Evolutionary conservation across 2,329 filamentous ascomycete species (phyloP).

Genomic region (Neonectria neomacrospora): DNA sequence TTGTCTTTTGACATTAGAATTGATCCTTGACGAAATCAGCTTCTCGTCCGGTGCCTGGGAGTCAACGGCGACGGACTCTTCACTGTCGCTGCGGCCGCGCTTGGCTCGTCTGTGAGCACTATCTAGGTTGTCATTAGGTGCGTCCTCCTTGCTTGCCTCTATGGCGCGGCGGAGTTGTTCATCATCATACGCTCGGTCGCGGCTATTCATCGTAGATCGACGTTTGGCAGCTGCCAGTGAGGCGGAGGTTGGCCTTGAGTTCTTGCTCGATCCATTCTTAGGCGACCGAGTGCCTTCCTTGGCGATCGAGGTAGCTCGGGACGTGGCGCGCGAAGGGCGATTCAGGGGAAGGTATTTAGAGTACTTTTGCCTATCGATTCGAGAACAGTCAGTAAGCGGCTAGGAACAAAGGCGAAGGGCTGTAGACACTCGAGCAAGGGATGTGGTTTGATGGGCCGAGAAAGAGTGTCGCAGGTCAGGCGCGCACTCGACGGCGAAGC

Average conservation of each 20-base stretch:
- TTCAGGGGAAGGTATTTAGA: slow-evolving; percentile 73
- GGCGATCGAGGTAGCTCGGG: slow-evolving; percentile 71
- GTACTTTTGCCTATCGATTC: slow-evolving; percentile 66
- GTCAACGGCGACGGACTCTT: slow-evolving; percentile 76
- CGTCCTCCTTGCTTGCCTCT: slow-evolving; percentile 92
- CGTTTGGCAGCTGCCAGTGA: slow-evolving; percentile 74
- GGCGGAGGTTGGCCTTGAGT: slow-evolving; percentile 61
- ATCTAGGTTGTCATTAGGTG: slow-evolving; percentile 60
- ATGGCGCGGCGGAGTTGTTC: slow-evolving; percentile 89
- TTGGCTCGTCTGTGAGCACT: slow-evolving; percentile 76
- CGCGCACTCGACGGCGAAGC: background rate
- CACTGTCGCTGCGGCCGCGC: slow-evolving; percentile 87
- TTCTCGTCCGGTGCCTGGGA: slow-evolving; percentile 35
- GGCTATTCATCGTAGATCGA: slow-evolving; percentile 96
- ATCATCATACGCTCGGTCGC: slow-evolving; percentile 94
- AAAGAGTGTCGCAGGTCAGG: background rate
- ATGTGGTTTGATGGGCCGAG: slow-evolving; percentile 10
- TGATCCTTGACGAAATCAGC: slow-evolving; percentile 65
- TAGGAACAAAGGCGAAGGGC: slow-evolving; percentile 45
- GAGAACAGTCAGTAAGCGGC: slow-evolving; percentile 45
- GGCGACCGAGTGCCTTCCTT: slow-evolving; percentile 61
- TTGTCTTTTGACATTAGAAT: slow-evolving; percentile 79
- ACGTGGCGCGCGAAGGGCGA: slow-evolving; percentile 65
- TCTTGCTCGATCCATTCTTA: slow-evolving; percentile 72
- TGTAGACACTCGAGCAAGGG: background rate